Evolutionary conservation across 2,329 filamentous ascomycete species (phyloP), one percentile per base, ranked within the genome.

Genomic region (Fusarium coffeatum): DNA sequence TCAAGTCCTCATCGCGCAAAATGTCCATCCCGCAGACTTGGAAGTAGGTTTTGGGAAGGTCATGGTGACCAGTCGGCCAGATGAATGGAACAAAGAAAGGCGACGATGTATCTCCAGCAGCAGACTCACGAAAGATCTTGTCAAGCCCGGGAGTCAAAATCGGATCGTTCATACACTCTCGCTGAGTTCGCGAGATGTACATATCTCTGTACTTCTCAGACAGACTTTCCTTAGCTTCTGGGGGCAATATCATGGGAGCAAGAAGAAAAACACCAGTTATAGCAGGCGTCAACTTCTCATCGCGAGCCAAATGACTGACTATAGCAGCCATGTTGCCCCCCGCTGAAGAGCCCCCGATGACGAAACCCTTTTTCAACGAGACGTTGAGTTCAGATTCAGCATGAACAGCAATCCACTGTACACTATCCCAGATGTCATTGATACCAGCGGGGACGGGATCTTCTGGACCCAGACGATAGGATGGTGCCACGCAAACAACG

Each of bases 21-120:
- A 58, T 46, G 9, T 58, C 57, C 53, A 58, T 47, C 5, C 57
- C 51, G 10, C 57, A 59, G 2, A 59, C 18, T 22, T 59, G 57
- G 4, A 59, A 47, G n/a, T 57, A 59, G 0, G 57, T 57, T 7
- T 8, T 57, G 0, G 57, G 57, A 4, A 59, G 22, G 7, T 9
- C 8, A 5, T 47, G 25, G 8, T 59, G 57, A 0, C 32, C 51
- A 8, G 25, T 58, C 15, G 51, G 25, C 30, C 53, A 59, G 3
- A 47, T 57, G 0, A 57, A 32, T 0, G 57, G 53, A 5, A 57
- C 32, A 5, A 59, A 59, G 1, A 57, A 16, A 1, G 32, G 57
- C 0, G 57, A 58, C 0, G 57, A 57, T 7, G 9, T 27, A 8
- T 59, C 25, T 2, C 57, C 51, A 12, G 32, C 41, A 3, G 20